phyloP scores from a whole-genome alignment of 1,139 yeast genomes.

The Kodamaea arcana region DNA sequence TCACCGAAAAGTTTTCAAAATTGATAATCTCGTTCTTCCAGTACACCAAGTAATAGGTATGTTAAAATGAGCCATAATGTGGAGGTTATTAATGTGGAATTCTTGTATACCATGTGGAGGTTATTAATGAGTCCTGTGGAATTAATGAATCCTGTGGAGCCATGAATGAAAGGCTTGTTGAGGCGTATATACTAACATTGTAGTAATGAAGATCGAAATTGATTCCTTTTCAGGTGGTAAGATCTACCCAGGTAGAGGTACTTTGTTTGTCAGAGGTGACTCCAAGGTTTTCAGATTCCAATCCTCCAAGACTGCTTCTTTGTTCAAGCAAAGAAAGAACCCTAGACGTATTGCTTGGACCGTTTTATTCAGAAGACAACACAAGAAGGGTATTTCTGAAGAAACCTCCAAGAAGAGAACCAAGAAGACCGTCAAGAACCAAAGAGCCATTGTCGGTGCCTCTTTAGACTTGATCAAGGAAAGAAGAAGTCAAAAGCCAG shows the following conservation, averaged over 20 bases:
- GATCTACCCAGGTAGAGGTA: constrained; percentile 99
- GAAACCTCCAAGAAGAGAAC: constrained; percentile 96
- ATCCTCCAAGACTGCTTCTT: constrained; percentile 95
- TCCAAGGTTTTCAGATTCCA: constrained; percentile 99
- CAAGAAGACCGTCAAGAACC: constrained; percentile 97
- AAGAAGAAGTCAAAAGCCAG: constrained; percentile 95
- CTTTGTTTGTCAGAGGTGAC: constrained; percentile 99
- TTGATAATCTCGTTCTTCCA: background rate
- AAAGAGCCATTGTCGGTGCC: constrained; percentile 99
- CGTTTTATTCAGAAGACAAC: constrained; percentile 98
- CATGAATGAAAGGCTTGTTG: too few species aligned
- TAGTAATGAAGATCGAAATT: constrained; percentile 95
- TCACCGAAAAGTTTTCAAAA: background rate
- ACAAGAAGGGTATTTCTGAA: constrained; percentile 99
- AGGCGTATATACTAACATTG: constrained; percentile 18
- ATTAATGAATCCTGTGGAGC: too few species aligned
- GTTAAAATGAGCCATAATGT: constrained; percentile 5
- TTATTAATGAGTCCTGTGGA: too few species aligned
- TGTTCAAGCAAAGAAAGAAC: constrained; percentile 99
- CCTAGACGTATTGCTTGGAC: constrained; percentile 99
- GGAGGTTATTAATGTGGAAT: too few species aligned
- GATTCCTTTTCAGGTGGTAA: constrained; percentile 99
- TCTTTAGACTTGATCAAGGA: constrained; percentile 97
- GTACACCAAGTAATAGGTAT: constrained; percentile 13
- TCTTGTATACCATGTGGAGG: too few species aligned